These are phyloP conservation scores for Eucalyptus globulus DNA, from an alignment of 345 rosid genomes.

Conservation along the genomic window DNA sequence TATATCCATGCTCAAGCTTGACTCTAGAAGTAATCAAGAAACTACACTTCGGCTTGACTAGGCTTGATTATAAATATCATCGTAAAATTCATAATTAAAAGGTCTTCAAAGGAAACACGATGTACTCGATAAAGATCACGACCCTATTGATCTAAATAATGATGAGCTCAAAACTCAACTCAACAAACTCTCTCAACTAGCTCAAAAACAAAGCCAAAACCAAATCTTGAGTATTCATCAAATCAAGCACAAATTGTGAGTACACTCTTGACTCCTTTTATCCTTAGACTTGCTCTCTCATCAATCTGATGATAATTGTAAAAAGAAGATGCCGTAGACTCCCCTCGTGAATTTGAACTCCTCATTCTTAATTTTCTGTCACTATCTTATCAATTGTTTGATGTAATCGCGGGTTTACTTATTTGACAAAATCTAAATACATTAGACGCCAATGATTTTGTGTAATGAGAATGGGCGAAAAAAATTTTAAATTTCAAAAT, in stretches of 20 bases:
- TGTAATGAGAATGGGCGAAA: neutral
- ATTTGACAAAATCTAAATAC: neutral
- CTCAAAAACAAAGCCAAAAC: neutral
- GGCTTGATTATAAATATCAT: neutral
- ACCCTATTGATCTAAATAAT: too few species aligned
- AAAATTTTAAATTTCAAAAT: neutral
- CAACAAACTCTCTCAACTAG: too few species aligned
- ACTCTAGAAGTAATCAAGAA: neutral
- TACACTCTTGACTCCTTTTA: neutral
- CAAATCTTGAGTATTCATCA: neutral
- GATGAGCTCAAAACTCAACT: too few species aligned
- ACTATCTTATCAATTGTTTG: neutral
- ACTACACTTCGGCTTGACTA: fast-evolving
- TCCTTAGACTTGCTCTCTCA: neutral
- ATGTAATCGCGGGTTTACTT: neutral
- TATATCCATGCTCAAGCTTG: neutral
- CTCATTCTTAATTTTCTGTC: neutral
- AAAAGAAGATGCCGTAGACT: neutral
- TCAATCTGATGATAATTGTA: neutral
- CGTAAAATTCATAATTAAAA: neutral
- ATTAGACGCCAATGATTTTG: neutral
- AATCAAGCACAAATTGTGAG: neutral
- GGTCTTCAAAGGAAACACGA: neutral
- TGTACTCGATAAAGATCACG: too few species aligned
- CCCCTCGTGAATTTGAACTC: neutral